These are phyloP conservation scores for Saksenaea vasiformis DNA, from an alignment of 371 early-diverging fungal genomes.

Conservation along the genomic window DNA sequence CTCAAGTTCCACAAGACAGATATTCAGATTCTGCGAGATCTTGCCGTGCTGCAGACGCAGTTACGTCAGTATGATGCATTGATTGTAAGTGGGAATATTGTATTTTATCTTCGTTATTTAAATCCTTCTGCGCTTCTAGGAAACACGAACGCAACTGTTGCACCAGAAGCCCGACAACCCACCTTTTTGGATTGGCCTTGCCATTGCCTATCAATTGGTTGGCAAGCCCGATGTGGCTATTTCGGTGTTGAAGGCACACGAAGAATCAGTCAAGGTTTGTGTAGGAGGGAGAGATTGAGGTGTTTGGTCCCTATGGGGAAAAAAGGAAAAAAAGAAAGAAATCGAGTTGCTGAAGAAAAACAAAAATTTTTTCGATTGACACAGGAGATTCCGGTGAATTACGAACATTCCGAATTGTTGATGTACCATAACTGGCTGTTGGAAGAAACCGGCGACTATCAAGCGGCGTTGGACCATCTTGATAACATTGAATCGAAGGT, in stretches of 20 bases:
- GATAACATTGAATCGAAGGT: slow-evolving; percentile 69
- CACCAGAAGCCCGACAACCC: slow-evolving; percentile 70
- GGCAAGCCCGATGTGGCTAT: slow-evolving; percentile 76
- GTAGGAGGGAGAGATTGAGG: too few species aligned
- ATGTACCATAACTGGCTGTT: slow-evolving; percentile 79
- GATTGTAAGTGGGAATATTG: slow-evolving; percentile 71
- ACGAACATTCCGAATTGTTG: slow-evolving; percentile 77
- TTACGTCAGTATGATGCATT: slow-evolving; percentile 85
- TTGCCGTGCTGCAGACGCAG: slow-evolving; percentile 86
- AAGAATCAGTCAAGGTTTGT: slow-evolving; percentile 69
- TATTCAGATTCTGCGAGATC: slow-evolving; percentile 88
- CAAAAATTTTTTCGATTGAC: neutral
- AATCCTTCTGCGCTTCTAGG: too few species aligned
- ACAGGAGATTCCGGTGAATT: slow-evolving; percentile 56
- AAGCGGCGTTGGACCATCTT: slow-evolving; percentile 77
- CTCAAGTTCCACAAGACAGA: slow-evolving; percentile 91
- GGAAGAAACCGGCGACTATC: slow-evolving; percentile 78
- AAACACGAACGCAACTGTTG: slow-evolving; percentile 71
- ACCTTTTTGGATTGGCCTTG: slow-evolving; percentile 85
- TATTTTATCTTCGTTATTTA: too few species aligned
- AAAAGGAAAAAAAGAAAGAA: too few species aligned
- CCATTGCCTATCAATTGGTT: slow-evolving; percentile 83
- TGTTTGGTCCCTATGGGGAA: too few species aligned
- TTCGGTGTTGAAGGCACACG: slow-evolving; percentile 69
- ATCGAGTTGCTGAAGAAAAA: too few species aligned